Evolutionary conservation across 345 rosid species (phyloP).

Genomic region (Ceriops decandra): DNA sequence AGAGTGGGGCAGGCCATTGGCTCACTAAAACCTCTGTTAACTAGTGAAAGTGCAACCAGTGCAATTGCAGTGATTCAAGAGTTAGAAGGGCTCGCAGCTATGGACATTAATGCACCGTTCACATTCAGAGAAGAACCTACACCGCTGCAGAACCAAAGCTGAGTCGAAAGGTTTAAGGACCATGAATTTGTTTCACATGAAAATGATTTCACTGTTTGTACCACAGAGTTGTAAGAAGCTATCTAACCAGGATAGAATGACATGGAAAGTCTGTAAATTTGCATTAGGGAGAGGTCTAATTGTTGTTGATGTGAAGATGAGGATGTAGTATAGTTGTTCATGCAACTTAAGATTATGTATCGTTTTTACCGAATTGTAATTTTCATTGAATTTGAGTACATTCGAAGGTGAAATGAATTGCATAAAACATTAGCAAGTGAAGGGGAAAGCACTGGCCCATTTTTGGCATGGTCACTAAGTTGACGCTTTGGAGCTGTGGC

Average conservation of each 20-base stretch:
- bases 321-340: constrained; percentile 20
- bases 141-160: background rate
- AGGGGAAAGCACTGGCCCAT: too few relatives aligned
- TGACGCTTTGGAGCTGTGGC: too few relatives aligned
- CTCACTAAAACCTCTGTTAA: constrained; percentile 44
- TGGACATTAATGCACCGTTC: constrained; percentile 37
- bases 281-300: constrained; percentile 19
- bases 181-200: background rate
- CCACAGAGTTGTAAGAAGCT: constrained; percentile 16
- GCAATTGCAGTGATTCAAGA: constrained; percentile 51
- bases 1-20: constrained; percentile 45
- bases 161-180: background rate
- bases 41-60: constrained; percentile 23
- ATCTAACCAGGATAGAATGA: constrained; percentile 17
- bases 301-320: constrained; percentile 20
- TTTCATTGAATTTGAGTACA: constrained; percentile 2
- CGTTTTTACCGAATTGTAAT: constrained; percentile 4
- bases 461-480: too few relatives aligned
- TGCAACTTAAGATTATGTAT: background rate
- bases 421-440: background rate
- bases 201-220: constrained; percentile 9
- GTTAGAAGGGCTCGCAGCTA: constrained; percentile 54
- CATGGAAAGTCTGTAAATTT: constrained; percentile 11
- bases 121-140: constrained; percentile 31
- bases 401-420: constrained; percentile 7